These are phyloP conservation scores for Aegilops umbellulata DNA, from an alignment of 176 grass and related monocot species.

Conservation along the genomic window DNA sequence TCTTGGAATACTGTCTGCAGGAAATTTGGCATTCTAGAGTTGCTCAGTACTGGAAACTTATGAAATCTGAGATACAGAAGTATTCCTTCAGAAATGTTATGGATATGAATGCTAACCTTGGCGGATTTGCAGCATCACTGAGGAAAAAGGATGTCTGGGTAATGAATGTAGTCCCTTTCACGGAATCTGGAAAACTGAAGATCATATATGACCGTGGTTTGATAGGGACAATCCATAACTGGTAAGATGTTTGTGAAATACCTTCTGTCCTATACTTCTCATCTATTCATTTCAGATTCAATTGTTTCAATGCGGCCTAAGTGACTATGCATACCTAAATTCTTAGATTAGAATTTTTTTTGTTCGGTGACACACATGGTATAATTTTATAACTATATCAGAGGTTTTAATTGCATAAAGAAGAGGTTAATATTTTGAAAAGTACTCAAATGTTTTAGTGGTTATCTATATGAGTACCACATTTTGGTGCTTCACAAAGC, in stretches of 20 bases:
- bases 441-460: neutral
- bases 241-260: slow-evolving; percentile 37
- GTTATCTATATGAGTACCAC: neutral
- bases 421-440: neutral
- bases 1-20: slow-evolving; percentile 40
- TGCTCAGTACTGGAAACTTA: slow-evolving; percentile 66
- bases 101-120: slow-evolving; percentile 78
- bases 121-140: slow-evolving; percentile 78
- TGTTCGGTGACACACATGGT: neutral
- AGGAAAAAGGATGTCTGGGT: slow-evolving; percentile 67
- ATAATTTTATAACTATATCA: neutral
- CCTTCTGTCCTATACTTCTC: neutral
- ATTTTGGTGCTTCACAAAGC: neutral
- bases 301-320: slow-evolving; percentile 25
- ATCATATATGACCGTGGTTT: slow-evolving; percentile 81
- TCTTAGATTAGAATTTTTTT: slow-evolving; percentile 3
- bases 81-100: slow-evolving; percentile 73
- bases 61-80: slow-evolving; percentile 58
- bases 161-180: slow-evolving; percentile 68
- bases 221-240: slow-evolving; percentile 67
- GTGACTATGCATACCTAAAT: slow-evolving; percentile 9
- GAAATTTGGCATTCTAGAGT: slow-evolving; percentile 68
- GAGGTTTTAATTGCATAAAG: neutral
- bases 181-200: slow-evolving; percentile 67
- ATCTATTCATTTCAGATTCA: slow-evolving; percentile 16